These are phyloP conservation scores for Lablab purpureus DNA, from an alignment of 306 rosid genomes.

Conservation along the genomic window DNA sequence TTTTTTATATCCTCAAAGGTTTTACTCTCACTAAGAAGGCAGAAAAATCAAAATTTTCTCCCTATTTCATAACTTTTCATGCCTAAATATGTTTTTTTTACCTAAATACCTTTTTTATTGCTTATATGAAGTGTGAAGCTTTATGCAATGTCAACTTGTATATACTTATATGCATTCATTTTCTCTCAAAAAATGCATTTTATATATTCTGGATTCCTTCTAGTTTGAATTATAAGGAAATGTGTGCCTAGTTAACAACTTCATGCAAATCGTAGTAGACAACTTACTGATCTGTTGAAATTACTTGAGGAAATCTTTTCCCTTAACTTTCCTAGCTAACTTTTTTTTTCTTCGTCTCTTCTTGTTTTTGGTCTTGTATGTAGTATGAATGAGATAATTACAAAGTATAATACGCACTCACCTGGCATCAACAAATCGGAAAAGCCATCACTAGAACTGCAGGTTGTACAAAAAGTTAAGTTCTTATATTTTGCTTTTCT, in stretches of 20 bases:
- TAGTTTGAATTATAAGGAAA: neutral
- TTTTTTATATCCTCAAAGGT: neutral
- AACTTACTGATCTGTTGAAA: neutral
- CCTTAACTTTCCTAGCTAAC: neutral
- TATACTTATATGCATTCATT: neutral
- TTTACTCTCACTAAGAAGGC: neutral
- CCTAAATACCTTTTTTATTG: too few species aligned
- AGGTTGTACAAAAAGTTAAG: constrained; percentile 35
- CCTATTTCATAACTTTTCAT: too few species aligned
- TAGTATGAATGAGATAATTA: constrained; percentile 42
- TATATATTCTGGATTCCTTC: neutral
- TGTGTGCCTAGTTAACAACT: neutral
- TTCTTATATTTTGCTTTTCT: neutral
- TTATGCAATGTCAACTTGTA: neutral
- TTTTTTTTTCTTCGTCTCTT: neutral
- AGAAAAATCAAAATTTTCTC: too few species aligned
- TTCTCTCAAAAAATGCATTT: neutral
- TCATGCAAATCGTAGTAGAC: neutral
- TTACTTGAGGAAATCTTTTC: neutral
- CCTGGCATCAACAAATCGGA: constrained; percentile 38
- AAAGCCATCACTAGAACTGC: constrained; percentile 39
- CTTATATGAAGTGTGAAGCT: too few species aligned
- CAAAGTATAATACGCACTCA: constrained; percentile 36
- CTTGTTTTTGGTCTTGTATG: neutral
- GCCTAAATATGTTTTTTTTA: too few species aligned